A percentile compares a stretch with the other conserved stretches of the same genome.
Conservation (phyloP, 2,329 filamentous ascomycete genomes). For the Arthrobotrys pseudoclavata region DNA sequence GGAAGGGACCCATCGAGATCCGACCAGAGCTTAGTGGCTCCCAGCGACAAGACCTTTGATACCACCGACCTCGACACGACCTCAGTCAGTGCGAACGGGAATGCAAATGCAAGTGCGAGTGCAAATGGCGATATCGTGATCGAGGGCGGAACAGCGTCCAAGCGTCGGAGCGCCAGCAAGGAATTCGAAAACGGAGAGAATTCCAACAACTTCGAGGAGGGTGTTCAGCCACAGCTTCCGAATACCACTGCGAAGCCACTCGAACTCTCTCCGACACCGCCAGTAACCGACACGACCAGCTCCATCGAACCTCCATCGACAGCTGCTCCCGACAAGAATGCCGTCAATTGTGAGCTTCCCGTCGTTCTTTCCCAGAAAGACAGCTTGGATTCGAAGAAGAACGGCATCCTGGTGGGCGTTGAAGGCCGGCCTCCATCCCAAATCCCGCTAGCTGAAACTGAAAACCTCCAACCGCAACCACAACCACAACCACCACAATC, state of each 20-base stretch:
- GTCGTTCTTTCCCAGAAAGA: constrained; percentile 48
- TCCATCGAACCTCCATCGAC: constrained; percentile 17
- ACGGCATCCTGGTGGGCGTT: constrained; percentile 37
- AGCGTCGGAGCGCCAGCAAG: constrained; percentile 31
- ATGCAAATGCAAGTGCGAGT: constrained; percentile 2
- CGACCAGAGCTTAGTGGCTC: constrained; percentile 51
- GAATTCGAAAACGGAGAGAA: not conserved
- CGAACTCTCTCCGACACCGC: constrained; percentile 28
- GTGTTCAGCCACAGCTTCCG: constrained; percentile 42
- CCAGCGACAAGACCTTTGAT: constrained; percentile 45
- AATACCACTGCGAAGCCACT: constrained; percentile 18
- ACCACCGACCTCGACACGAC: constrained; percentile 51
- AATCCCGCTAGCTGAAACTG: constrained; percentile 58
- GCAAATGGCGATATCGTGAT: constrained; percentile 54
- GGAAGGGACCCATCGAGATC: constrained; percentile 50
- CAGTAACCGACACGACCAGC: constrained; percentile 11
- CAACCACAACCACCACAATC: constrained; percentile 14
- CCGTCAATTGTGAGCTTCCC: constrained; percentile 29
- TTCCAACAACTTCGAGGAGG: not conserved
- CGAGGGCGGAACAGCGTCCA: constrained; percentile 39
- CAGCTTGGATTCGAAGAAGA: constrained; percentile 37
- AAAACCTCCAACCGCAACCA: constrained; percentile 50
- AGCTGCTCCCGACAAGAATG: not conserved
- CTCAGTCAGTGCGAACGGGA: not conserved
- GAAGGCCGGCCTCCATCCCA: constrained; percentile 22